Evolutionary conservation across 352 stramenopile genomes (phyloP).

Genomic region (Pilasporangium apinafurcum): DNA sequence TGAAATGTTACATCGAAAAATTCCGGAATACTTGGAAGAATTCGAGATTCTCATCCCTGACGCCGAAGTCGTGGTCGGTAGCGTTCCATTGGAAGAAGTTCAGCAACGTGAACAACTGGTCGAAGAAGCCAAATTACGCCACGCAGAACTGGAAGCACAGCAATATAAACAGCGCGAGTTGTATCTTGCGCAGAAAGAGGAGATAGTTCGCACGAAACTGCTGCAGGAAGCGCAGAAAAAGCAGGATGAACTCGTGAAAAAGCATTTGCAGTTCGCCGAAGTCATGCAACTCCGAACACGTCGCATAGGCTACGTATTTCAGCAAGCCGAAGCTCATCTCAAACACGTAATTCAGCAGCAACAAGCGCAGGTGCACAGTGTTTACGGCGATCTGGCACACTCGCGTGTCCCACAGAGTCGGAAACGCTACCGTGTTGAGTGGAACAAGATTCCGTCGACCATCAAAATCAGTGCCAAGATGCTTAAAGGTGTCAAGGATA

Average conservation of each 20-base stretch:
- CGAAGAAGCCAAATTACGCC: constrained; percentile 40
- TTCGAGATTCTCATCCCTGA: constrained; percentile 69
- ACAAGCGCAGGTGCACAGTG: constrained; percentile 48
- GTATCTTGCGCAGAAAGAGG: constrained; percentile 37
- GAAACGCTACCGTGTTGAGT: constrained; percentile 66
- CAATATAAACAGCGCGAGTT: constrained; percentile 41
- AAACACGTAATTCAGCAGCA: constrained; percentile 45
- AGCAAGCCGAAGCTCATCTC: constrained; percentile 60
- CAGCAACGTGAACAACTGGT: constrained; percentile 55
- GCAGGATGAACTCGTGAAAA: constrained; percentile 27
- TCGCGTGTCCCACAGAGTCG: constrained; percentile 28
- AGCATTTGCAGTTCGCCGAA: constrained; percentile 41
- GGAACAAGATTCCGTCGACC: constrained; percentile 62
- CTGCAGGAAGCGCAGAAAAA: constrained; percentile 28
- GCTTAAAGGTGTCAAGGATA: constrained; percentile 80
- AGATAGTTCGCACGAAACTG: constrained; percentile 19
- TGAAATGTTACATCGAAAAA: constrained; percentile 27
- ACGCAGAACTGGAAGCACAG: constrained; percentile 40
- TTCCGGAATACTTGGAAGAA: constrained; percentile 54
- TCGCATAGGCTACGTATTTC: constrained; percentile 61
- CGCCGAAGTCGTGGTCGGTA: constrained; percentile 49
- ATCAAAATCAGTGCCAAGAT: constrained; percentile 58
- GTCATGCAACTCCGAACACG: constrained; percentile 34
- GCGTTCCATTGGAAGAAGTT: constrained; percentile 52
- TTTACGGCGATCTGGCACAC: constrained; percentile 47